Base-by-base conservation (phyloP, 441 rosid species). In the Flueggea neowawraea region DNA sequence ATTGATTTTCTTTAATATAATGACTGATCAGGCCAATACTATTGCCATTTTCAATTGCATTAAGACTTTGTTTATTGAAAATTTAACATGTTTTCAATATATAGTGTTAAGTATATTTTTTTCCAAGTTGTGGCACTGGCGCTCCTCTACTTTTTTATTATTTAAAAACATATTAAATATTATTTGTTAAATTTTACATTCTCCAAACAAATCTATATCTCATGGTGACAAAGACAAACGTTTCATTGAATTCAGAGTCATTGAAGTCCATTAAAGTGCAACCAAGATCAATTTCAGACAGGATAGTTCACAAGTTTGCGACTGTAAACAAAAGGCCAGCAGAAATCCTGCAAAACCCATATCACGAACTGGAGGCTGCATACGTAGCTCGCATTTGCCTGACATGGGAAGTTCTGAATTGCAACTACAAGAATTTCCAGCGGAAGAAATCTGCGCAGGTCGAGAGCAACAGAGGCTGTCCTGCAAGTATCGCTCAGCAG, bases 391-490 rank as follows among this genome's bases (percentile, higher is more conserved):
- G 89, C 57, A 84, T 91, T 31, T 94, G 97, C 81, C 69, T 86
- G 73, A 86, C 99, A 44, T 91, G 96, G 99, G 99, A 91, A 75
- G 97, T 96, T 44, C 79, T 94, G 22, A 91, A 86, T 60, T 94
- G 92, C 92, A 94, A 91, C 76, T 87, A 89, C 88, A 91, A 74
- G 64, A 87, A 80, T 73, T 91, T 94, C 62, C 82, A 78, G 54
- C 77, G 75, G 4, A 94, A 87, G 67, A 79, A 84, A 72, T 79
- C 69, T 14, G 22, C 83, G 13, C 66, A 77, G 4, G 63, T 65
- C n/a, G 83, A 80, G 41, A 71, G 67, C 14, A 95, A 91, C 66
- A 73, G 66, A 0, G 96, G 95, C 14, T 89, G 96, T 71, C 94
- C 94, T 0, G 96, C 89, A 0, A 72, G 16, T 43, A 63, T 94